Evolutionary conservation across 176 grass and related monocot genomes (phyloP).

Genomic region (Avena eriantha): DNA sequence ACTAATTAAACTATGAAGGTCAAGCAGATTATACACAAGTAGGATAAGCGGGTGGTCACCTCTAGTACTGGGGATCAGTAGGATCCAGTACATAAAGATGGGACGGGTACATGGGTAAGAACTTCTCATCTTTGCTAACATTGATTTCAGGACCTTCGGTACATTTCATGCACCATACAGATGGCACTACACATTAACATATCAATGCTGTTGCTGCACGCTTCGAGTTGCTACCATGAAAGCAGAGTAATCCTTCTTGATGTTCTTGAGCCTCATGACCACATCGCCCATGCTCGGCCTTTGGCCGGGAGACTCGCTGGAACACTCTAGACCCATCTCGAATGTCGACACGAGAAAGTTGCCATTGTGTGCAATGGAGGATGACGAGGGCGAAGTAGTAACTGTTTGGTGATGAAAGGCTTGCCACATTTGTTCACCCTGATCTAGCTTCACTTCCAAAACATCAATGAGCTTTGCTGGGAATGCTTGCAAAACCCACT

Average conservation of each 20-base stretch:
- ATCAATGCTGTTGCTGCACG: background rate
- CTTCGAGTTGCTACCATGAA: background rate
- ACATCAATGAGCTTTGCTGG: background rate
- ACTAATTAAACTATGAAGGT: background rate
- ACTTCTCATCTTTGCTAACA: slow-evolving; percentile 69
- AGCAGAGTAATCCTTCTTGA: background rate
- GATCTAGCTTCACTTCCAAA: background rate
- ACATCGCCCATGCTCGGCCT: background rate
- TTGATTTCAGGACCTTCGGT: slow-evolving; percentile 45
- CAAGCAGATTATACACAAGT: background rate
- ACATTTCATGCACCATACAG: background rate
- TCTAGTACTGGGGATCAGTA: slow-evolving; percentile 60
- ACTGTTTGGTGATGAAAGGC: background rate
- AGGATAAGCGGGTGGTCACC: background rate
- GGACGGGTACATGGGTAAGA: slow-evolving; percentile 64
- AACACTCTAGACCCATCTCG: background rate
- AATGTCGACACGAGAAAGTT: background rate
- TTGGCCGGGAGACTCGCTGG: background rate
- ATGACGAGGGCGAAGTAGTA: background rate
- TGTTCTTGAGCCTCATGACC: background rate
- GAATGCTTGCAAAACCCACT: slow-evolving; percentile 14
- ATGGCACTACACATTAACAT: background rate
- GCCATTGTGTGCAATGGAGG: background rate
- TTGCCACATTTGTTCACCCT: background rate
- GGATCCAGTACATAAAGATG: slow-evolving; percentile 71